Evolutionary conservation across 2,329 filamentous ascomycete species (phyloP).

Genomic region (Scortechinia acanthostroma): DNA sequence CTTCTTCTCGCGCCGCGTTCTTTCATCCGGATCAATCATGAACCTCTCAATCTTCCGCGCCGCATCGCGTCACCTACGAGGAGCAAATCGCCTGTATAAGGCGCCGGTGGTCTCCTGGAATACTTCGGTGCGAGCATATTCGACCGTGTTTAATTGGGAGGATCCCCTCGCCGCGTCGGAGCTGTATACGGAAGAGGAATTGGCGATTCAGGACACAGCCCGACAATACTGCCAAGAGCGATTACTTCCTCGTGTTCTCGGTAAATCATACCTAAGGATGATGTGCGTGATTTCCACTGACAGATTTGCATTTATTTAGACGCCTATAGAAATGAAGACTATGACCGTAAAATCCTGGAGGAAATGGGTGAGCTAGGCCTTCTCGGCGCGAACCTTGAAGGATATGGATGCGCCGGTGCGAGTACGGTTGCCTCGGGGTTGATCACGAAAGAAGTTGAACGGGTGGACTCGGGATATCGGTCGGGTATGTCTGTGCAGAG

Average conservation of each 20-base stretch:
- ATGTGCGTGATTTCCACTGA: constrained; percentile 3
- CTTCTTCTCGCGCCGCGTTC: no score
- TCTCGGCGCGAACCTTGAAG: constrained; percentile 59
- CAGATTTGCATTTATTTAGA: constrained; percentile 29
- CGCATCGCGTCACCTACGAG: background rate
- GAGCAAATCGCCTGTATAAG: background rate
- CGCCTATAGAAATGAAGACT: constrained; percentile 61
- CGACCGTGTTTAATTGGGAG: constrained; percentile 51
- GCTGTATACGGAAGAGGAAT: constrained; percentile 56
- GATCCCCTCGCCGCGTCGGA: constrained; percentile 52
- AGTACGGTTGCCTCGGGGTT: constrained; percentile 63
- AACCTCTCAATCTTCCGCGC: background rate
- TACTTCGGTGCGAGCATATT: constrained; percentile 5
- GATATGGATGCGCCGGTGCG: constrained; percentile 64
- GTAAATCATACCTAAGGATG: constrained; percentile 27
- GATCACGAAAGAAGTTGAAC: constrained; percentile 63
- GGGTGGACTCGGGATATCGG: constrained; percentile 63
- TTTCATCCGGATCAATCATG: no score
- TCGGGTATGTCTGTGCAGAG: constrained; percentile 67
- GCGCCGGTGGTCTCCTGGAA: no score
- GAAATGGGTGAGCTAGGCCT: constrained; percentile 67
- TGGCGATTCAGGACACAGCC: constrained; percentile 59
- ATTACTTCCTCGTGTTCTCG: constrained; percentile 55
- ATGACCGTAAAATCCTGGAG: constrained; percentile 56
- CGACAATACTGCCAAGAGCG: constrained; percentile 62